phyloP scores from a whole-genome alignment of 1,284 basidiomycete species.

The Neonothopanus nambi region DNA sequence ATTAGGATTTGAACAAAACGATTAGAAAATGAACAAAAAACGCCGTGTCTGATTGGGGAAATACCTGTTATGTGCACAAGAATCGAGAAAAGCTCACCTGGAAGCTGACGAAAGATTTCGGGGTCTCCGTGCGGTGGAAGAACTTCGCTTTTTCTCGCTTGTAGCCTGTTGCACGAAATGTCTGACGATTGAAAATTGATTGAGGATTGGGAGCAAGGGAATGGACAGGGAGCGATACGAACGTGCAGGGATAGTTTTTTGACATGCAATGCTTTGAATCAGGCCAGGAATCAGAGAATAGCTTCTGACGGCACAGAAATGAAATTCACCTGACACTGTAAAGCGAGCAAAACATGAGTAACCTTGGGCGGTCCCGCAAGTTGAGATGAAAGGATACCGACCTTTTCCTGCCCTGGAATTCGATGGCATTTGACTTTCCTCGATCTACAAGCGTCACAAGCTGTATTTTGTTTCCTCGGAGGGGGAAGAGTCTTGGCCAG shows the following conservation, averaged over 20 bases:
- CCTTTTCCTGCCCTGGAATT: slow-evolving; percentile 76
- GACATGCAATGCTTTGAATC: slow-evolving; percentile 66
- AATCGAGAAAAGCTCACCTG: slow-evolving; percentile 11
- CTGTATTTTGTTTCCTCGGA: slow-evolving; percentile 85
- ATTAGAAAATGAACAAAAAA: neutral
- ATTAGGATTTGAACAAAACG: neutral
- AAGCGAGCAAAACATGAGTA: slow-evolving; percentile 21
- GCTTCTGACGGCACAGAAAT: slow-evolving; percentile 1
- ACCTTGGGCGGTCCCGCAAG: neutral
- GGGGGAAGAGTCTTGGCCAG: slow-evolving; percentile 73
- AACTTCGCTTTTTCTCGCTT: slow-evolving; percentile 73
- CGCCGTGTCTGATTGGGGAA: neutral
- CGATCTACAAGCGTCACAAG: slow-evolving; percentile 85
- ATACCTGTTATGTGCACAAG: neutral
- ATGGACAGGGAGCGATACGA: slow-evolving; percentile 30
- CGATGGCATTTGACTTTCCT: slow-evolving; percentile 84
- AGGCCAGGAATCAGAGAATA: slow-evolving; percentile 16
- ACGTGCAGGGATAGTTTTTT: slow-evolving; percentile 87
- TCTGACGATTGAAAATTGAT: slow-evolving; percentile 35
- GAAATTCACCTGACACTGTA: slow-evolving; percentile 62
- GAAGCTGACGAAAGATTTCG: slow-evolving; percentile 49
- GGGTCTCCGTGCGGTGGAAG: slow-evolving; percentile 57
- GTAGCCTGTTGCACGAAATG: slow-evolving; percentile 81
- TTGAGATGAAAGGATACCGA: slow-evolving; percentile 31
- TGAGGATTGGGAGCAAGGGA: slow-evolving; percentile 20